These are phyloP conservation scores for Evansstolkia leycettana DNA, from an alignment of 495 filamentous ascomycete genomes.

Conservation along the genomic window DNA sequence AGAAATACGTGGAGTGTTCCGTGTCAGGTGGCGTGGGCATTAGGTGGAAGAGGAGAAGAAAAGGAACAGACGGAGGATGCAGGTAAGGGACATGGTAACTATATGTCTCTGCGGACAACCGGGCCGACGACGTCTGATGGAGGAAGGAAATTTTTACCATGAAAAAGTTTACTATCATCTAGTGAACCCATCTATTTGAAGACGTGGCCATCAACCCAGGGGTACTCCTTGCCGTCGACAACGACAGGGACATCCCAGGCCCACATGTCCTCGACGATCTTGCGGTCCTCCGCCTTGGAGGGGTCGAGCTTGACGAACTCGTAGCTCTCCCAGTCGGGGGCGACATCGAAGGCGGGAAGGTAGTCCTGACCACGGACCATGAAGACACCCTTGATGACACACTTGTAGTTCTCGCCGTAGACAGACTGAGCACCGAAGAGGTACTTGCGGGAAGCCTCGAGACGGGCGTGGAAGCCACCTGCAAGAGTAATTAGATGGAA, in stretches of 20 bases:
- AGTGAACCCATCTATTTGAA: constrained; percentile 74
- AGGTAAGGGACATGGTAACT: not conserved
- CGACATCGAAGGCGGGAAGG: constrained; percentile 83
- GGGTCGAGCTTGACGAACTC: constrained; percentile 90
- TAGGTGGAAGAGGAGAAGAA: constrained; percentile 6
- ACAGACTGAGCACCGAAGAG: constrained; percentile 88
- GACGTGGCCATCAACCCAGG: constrained; percentile 81
- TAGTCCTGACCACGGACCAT: constrained; percentile 85
- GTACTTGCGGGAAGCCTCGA: constrained; percentile 97
- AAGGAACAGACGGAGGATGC: constrained; percentile 1
- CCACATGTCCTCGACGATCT: constrained; percentile 81
- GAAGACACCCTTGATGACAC: constrained; percentile 81
- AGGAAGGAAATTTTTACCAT: not conserved
- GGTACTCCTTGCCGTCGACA: constrained; percentile 69
- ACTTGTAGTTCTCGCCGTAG: constrained; percentile 77
- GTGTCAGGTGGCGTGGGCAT: not conserved
- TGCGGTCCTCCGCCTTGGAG: constrained; percentile 66
- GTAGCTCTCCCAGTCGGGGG: constrained; percentile 95
- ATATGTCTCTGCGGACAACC: not conserved
- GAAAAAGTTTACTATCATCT: not conserved
- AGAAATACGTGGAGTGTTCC: not conserved
- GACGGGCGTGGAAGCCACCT: constrained; percentile 93
- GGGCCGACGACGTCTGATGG: not conserved
- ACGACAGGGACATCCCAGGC: constrained; percentile 71
- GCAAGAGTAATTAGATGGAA: no score